Conservation (phyloP, 2,329 filamentous ascomycete species). For the Zopfia rhizophila region DNA sequence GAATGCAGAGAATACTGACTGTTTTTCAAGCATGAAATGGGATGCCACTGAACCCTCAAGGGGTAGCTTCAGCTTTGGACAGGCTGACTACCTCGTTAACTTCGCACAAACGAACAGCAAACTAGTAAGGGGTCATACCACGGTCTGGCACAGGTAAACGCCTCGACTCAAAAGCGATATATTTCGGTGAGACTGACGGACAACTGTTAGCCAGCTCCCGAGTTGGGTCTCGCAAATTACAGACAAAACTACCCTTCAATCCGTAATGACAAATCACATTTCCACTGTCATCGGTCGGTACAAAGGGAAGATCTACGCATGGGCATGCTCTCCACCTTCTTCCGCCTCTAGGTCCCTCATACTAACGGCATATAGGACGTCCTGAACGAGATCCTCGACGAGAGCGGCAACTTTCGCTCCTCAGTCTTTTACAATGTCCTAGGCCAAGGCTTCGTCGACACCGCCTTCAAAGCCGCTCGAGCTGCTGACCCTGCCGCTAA, state of each 20-base stretch:
- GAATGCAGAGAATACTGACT: constrained; percentile 7
- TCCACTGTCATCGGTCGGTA: constrained; percentile 67
- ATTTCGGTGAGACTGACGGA: too few species aligned
- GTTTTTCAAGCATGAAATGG: constrained; percentile 71
- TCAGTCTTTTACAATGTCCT: constrained; percentile 75
- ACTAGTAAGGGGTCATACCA: constrained; percentile 71
- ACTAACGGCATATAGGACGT: constrained; percentile 58
- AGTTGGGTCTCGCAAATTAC: constrained; percentile 68
- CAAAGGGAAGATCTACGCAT: constrained; percentile 71
- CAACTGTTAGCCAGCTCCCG: constrained; percentile 54
- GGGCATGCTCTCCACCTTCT: constrained; percentile 49
- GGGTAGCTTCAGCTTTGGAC: constrained; percentile 65
- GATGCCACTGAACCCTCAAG: constrained; percentile 63
- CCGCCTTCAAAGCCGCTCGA: constrained; percentile 75
- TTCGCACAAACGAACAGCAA: constrained; percentile 67
- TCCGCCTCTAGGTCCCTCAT: neutral
- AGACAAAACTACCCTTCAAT: constrained; percentile 63
- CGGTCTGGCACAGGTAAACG: constrained; percentile 74
- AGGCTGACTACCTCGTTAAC: constrained; percentile 70
- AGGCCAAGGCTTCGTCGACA: constrained; percentile 74
- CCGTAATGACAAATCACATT: constrained; percentile 70
- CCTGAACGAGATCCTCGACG: constrained; percentile 70
- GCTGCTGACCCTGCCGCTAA: constrained; percentile 73
- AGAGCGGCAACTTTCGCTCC: constrained; percentile 68
- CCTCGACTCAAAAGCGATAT: too few species aligned